Evolutionary conservation across 139 green algal species (phyloP), one percentile per base, ranked within the genome.

Genomic region (Chlorella sp.): DNA sequence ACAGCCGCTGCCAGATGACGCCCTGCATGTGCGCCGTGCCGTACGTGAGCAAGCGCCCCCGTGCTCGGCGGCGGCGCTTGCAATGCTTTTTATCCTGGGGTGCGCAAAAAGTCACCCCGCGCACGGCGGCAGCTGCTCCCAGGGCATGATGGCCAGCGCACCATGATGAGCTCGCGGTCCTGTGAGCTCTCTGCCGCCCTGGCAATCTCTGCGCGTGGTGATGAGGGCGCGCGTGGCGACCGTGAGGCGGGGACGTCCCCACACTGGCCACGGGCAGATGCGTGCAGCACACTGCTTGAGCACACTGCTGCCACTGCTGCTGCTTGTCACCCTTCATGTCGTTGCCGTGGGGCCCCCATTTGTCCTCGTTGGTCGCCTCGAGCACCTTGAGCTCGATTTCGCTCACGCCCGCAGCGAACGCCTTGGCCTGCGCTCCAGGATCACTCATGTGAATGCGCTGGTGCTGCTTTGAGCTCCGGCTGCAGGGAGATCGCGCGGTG

Each of bases 261-360:
- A 55, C 34, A 42, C 3, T n/a, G 70, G 31, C 49, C 6, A 31
- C 27, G 36, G 49, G 4, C 27, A 50, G 30, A 36, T 27, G 27
- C 6, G 27, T 69, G 22, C 26, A 14, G 2, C 5, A 24, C 50
- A 6, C 6, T 5, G 42, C 31, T 32, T 29, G 29, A 5, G 31
- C 64, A 42, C 33, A 63, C 2, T 36, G 3, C 2, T 31, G 49
- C 24, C 31, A 50, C 35, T 14, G 10, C n/a, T n/a, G n/a, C n/a
- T n/a, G n/a, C n/a, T n/a, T n/a, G n/a, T 27, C n/a, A 94, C 90
- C 89, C 59, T 74, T 70, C 92, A 97, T 97, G 4, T 79, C 75
- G 3, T 72, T 82, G 20, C 93, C 93, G 67, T 96, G 91, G 0
- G 93, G 93, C 0, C 91, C 92, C 92, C 93, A 97, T 6, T 88